Conservation (phyloP, 1,139 yeast species). For the Tardiomyces digboiensis region DNA sequence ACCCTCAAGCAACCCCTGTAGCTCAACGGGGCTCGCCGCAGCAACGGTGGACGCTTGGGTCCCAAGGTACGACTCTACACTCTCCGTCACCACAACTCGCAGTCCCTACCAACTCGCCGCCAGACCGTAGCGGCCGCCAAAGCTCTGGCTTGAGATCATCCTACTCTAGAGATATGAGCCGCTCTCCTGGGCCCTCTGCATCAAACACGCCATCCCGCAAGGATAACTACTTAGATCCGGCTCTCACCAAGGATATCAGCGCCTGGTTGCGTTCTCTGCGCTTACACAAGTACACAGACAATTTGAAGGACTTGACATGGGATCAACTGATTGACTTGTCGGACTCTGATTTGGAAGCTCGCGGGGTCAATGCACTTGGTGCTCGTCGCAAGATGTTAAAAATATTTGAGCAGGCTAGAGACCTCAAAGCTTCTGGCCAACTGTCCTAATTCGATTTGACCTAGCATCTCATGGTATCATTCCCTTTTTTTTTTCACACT, state of each 20-base stretch:
- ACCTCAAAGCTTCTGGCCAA: constrained; percentile 23
- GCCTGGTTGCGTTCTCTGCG: constrained; percentile 88
- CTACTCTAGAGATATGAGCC: not conserved
- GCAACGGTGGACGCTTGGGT: not conserved
- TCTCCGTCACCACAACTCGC: not conserved
- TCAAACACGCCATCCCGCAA: not conserved
- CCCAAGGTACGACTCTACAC: not conserved
- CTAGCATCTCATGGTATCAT: too few species aligned
- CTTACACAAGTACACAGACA: constrained; percentile 87
- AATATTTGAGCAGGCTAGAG: constrained; percentile 77
- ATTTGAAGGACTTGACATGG: constrained; percentile 72
- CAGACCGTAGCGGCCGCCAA: not conserved
- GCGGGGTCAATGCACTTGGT: constrained; percentile 90
- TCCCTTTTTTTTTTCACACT: too few species aligned
- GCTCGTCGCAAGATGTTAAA: constrained; percentile 89
- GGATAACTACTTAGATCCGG: constrained; percentile 10
- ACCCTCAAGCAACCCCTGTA: not conserved
- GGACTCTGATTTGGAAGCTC: constrained; percentile 59
- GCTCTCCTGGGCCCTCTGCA: not conserved
- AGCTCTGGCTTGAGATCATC: not conserved
- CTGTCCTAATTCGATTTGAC: too few species aligned
- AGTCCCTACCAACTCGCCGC: not conserved
- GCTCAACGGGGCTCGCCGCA: not conserved
- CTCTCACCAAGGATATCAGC: constrained; percentile 53
- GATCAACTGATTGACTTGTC: constrained; percentile 58